phyloP scores from a whole-genome alignment of 108 stramenopile genomes.

The Parietichytrium sp. region DNA sequence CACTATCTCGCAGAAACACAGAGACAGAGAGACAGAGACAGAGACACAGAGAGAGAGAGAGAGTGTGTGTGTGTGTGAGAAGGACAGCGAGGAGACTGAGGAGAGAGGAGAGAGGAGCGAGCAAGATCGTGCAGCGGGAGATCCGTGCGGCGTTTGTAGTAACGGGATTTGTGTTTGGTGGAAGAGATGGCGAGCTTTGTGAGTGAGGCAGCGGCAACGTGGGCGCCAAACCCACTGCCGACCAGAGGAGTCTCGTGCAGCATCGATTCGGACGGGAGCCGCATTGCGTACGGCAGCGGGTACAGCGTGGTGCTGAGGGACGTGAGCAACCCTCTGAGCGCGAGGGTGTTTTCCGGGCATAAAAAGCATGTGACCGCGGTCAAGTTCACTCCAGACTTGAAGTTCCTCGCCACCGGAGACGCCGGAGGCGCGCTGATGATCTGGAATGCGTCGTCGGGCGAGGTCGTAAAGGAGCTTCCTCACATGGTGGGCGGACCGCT shows the following conservation, averaged over 20 bases:
- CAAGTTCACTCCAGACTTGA: slow-evolving; percentile 26
- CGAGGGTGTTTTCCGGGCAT: background rate
- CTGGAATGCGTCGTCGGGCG: background rate
- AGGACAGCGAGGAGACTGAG: too few relatives aligned
- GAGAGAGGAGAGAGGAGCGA: too few relatives aligned
- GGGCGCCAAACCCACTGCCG: background rate
- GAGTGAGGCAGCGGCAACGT: background rate
- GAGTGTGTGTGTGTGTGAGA: too few relatives aligned
- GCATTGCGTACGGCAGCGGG: slow-evolving; percentile 6
- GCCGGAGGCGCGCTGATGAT: background rate
- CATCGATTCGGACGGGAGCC: background rate
- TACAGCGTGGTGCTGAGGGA: background rate
- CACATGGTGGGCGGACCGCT: slow-evolving; percentile 1
- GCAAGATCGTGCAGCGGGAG: too few relatives aligned
- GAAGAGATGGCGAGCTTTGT: slow-evolving; percentile 24
- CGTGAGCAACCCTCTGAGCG: background rate
- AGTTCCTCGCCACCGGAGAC: slow-evolving; percentile 6
- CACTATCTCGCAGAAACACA: too few relatives aligned
- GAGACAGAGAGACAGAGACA: too few relatives aligned
- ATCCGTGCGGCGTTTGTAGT: too few relatives aligned
- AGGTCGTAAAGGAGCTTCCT: slow-evolving; percentile 9
- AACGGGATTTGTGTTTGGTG: too few relatives aligned
- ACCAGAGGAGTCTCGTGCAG: background rate
- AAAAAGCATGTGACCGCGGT: slow-evolving; percentile 7
- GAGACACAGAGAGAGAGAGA: too few relatives aligned